Evolutionary conservation across 2,329 filamentous ascomycete genomes (phyloP), one percentile per base, ranked within the genome.

Genomic region (Blastomyces silverae): DNA sequence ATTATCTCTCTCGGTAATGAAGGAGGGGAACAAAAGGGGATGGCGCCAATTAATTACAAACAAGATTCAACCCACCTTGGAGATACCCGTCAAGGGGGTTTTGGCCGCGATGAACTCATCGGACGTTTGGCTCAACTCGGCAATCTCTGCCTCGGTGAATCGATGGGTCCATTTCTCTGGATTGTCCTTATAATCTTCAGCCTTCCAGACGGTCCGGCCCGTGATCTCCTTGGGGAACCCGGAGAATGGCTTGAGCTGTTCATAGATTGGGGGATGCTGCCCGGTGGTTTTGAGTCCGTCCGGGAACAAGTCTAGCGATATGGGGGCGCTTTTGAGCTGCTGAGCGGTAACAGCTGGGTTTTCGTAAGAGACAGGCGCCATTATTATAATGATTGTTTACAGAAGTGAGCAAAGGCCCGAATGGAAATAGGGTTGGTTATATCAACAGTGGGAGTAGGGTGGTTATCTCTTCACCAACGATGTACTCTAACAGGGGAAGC

Each of bases 111-210:
- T 83, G 75, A 92, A 93, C 13, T 78, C 79, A 75, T 93, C 89
- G 0, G 89, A 84, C 0, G 88, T 83, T 25, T 78, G 73, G 70
- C 85, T 84, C 61, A 94, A 79, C 72, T 92, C 90, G 11, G 79
- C 77, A 25, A 91, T 79, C 74, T 93, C 89, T 1, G 85, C 82
- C 0, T 81, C 75, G 0, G 83, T 87, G 73, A 92, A 90, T 8
- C 78, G 78, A 76, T 92, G 89, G 5, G 87, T 87, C 90, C 90
- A 93, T 74, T 82, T 82, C 70, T 89, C 86, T 0, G 87, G 85
- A 70, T 83, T 80, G 68, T 83, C 75, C 63, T 79, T 79, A 71
- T 87, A 90, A 42, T 90, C 87, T 39, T 85, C 83, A 5, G 83
- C 81, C 63, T 83, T 81, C 90, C 90, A 94, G 39, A 90, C 85